Evolutionary conservation across 306 rosid genomes (phyloP).

Genomic region (Cucurbita moschata): DNA sequence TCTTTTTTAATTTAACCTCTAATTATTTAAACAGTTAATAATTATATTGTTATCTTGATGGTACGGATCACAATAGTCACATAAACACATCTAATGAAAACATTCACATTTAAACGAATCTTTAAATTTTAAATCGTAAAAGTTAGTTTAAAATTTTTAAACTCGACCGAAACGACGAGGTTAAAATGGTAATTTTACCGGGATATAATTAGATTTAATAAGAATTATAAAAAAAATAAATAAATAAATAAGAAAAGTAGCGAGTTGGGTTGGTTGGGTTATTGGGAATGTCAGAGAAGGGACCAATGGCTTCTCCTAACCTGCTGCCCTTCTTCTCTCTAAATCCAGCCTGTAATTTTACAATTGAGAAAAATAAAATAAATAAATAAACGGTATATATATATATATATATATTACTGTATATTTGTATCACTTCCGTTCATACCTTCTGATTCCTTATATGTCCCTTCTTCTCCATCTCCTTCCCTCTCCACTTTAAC

Average conservation of each 20-base stretch:
- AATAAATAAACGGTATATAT: neutral
- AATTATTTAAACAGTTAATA: too few relatives aligned
- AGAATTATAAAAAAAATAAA: neutral
- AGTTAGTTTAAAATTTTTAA: too few relatives aligned
- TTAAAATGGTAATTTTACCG: neutral
- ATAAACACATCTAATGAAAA: too few relatives aligned
- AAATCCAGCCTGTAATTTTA: neutral
- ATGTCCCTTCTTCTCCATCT: slow-evolving; percentile 15
- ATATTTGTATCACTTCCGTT: slow-evolving; percentile 16
- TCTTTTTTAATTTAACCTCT: too few relatives aligned
- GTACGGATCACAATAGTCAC: too few relatives aligned
- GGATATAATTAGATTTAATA: neutral
- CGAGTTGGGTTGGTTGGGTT: slow-evolving; percentile 1
- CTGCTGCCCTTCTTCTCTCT: neutral
- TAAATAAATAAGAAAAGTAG: too few relatives aligned
- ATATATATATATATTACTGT: neutral
- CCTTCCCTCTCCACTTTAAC: slow-evolving; percentile 24
- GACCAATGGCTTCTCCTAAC: neutral
- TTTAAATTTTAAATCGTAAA: too few relatives aligned
- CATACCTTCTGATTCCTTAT: slow-evolving; percentile 13
- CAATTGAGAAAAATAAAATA: neutral
- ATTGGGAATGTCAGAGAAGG: neutral
- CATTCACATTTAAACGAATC: too few relatives aligned
- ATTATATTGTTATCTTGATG: neutral
- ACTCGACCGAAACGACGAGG: neutral